Evolutionary conservation across 176 grass and related monocot species (phyloP).

Genomic region (Musa beccarii): DNA sequence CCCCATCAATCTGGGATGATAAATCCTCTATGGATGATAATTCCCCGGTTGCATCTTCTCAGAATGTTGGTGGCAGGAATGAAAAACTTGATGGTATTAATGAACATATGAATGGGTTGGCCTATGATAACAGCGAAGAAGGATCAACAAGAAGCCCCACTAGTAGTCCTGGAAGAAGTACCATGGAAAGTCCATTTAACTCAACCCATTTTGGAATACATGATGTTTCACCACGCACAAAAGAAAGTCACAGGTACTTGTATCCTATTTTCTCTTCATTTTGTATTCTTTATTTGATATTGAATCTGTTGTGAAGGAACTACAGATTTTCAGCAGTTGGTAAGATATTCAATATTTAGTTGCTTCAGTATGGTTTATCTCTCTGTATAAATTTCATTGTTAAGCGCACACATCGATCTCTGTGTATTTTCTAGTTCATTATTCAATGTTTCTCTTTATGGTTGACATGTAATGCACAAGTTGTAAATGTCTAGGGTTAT

Average conservation of each 20-base stretch:
- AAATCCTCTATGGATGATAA: constrained; percentile 37
- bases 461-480: too few species aligned
- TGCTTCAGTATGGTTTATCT: too few species aligned
- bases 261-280: background rate
- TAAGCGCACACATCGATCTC: too few species aligned
- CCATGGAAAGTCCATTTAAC: constrained; percentile 69
- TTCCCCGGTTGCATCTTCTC: constrained; percentile 69
- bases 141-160: constrained; percentile 46
- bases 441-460: too few species aligned
- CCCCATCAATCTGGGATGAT: constrained; percentile 70
- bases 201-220: constrained; percentile 42
- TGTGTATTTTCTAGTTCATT: too few species aligned
- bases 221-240: constrained; percentile 61
- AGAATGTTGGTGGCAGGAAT: constrained; percentile 60
- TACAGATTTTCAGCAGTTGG: background rate
- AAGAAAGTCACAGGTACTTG: constrained; percentile 62
- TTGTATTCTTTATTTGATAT: background rate
- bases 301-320: background rate
- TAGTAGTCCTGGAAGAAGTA: constrained; percentile 66
- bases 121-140: constrained; percentile 74
- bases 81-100: constrained; percentile 35
- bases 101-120: constrained; percentile 45
- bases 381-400: too few species aligned
- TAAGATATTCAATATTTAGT: too few species aligned
- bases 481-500: too few species aligned